Base-by-base conservation (phyloP, 129 eudicot genomes). In the Smallanthus sonchifolius region DNA sequence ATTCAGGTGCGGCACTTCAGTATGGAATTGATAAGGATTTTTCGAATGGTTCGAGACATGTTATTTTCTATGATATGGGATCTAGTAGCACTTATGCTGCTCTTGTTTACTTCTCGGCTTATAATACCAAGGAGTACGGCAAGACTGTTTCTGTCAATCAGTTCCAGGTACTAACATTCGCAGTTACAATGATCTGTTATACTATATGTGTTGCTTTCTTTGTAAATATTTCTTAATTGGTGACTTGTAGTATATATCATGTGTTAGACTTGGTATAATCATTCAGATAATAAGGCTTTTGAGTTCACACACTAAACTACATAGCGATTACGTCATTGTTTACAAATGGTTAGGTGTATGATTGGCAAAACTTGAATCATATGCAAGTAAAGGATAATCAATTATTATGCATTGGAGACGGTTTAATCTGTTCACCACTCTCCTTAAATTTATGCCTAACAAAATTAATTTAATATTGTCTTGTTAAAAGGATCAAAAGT, bases 11-110 rank as follows among this genome's bases (percentile, higher is more conserved):
- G 0, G 99, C 99, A 28, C 79, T 95, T 76, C 99, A 95, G 87
- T 95, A 95, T 78, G 99, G 99, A 67, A 95, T 95, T 74, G 99
- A 95, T 87, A 95, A 91, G 80, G 91, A 95, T 77, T 95, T 95
- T 47, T 75, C 88, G 0, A 91, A 91, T 69, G 99, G 79, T 16
- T 85, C 96, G 20, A 82, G 95, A 76, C 73, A 91, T 91, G 99
- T 95, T 15, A 80, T 95, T 20, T 95, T 95, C 55, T 95, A 95
- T 65, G 99, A 95, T 70, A 95, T 95, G 99, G 99, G 99, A 15
- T 86, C 99, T 4, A 81, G 87, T 65, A 88, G 90, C 54, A 95
- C 99, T 24, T 95, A 95, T 75, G 99, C 97, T 65, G 97, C 99
- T 63, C 88, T 95, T 78, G 99, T 95, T 19, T 77, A 89, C 83